Base-by-base conservation (phyloP, 1,284 basidiomycete species). In the Leccinum huronense region DNA sequence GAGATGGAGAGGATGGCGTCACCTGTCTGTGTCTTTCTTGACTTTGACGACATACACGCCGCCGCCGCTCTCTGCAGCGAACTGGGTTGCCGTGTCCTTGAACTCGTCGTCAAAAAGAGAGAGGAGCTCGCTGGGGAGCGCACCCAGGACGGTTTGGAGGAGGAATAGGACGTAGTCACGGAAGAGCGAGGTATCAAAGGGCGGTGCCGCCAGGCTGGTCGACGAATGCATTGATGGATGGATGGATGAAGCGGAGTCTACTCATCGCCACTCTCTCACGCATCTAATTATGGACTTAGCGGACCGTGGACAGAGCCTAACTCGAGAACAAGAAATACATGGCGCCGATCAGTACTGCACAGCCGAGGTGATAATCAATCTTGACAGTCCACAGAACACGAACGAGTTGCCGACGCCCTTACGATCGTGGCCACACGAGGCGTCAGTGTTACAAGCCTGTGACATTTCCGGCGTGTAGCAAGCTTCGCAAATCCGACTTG, bases 11-110 rank as follows among this genome's bases (percentile, higher is more conserved):
- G 34, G 33, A 23, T 63, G 10, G 60, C 70, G 83, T 70, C 70
- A 89, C 89, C 87, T 70, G 76, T 91, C 89, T 16, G 78, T 78
- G 62, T 91, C 90, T 58, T 89, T 86, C 74, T 81, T 88, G 68
- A 82, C 80, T 78, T 94, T 93, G 40, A 91, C 87, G 55, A 94
- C 85, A 76, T 94, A 94, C 60, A 94, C 79, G 56, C 87, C 87
- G 14, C 82, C 86, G 5, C 86, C 87, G 38, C 84, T 85, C 69
- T 94, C 93, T 8, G 80, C 79, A 23, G 89, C 88, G 77, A 94
- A 95, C 62, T 87, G 83, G 58, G 83, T 76, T 23, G 91, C 86
- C 68, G 84, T 86, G 69, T 91, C 90, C 60, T 88, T 83, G 69
- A 91, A 94, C 63, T 88, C 88, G 55, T 84, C 81, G 68, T 90